Conservation (phyloP, 257 asterid species). For the Solanum sejunctum region DNA sequence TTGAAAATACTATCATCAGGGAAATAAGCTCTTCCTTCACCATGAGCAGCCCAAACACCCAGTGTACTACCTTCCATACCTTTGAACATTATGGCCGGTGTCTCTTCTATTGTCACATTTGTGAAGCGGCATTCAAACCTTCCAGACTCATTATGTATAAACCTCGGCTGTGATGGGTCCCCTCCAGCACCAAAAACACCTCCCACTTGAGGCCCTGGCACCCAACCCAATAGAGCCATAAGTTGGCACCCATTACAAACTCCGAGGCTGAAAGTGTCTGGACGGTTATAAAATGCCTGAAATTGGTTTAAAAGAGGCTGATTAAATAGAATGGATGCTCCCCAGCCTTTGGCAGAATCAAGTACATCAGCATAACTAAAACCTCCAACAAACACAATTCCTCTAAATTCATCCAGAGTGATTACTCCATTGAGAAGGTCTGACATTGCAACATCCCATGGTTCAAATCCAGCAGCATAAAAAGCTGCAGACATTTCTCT, state of each 20-base stretch:
- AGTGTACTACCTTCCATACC: constrained; percentile 93
- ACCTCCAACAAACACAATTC: constrained; percentile 85
- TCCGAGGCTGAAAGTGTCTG: constrained; percentile 85
- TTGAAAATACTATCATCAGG: constrained; percentile 39
- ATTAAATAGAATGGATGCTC: constrained; percentile 77
- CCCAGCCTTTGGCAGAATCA: constrained; percentile 98
- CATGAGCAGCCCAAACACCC: constrained; percentile 98
- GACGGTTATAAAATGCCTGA: constrained; percentile 62
- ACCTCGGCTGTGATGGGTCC: constrained; percentile 85
- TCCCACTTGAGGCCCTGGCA: constrained; percentile 76
- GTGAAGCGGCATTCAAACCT: constrained; percentile 84
- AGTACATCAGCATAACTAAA: constrained; percentile 96
- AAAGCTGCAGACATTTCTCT: constrained; percentile 96
- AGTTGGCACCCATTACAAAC: constrained; percentile 96
- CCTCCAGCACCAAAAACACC: constrained; percentile 57
- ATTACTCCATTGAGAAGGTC: constrained; percentile 64
- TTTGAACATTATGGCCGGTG: constrained; percentile 74
- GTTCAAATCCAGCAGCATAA: constrained; percentile 83
- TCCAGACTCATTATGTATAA: constrained; percentile 81
- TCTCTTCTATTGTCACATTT: constrained; percentile 61
- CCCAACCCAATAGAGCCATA: constrained; percentile 97
- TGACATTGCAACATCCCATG: constrained; percentile 93
- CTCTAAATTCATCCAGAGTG: constrained; percentile 44
- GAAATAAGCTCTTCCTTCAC: constrained; percentile 90
- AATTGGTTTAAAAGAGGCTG: constrained; percentile 59